These are phyloP conservation scores for Cryphonectria carpinicola DNA, from an alignment of 2,329 filamentous ascomycete species.

Conservation along the genomic window DNA sequence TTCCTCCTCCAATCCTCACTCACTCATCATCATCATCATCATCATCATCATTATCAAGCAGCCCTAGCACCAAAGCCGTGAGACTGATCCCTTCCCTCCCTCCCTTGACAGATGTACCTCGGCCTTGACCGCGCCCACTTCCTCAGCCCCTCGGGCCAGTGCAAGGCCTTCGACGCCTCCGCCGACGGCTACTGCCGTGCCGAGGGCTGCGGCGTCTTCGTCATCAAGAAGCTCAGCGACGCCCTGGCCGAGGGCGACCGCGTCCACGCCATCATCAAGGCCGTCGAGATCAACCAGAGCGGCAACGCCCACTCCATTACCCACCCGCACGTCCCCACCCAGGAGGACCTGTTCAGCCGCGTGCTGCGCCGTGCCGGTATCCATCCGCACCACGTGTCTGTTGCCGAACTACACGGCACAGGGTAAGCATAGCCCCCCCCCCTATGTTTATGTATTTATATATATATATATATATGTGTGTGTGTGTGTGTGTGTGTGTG, in stretches of 20 bases:
- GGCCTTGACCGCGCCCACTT: constrained; percentile 38
- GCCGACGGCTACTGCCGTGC: constrained; percentile 56
- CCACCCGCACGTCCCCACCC: constrained; percentile 35
- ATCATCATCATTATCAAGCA: neutral
- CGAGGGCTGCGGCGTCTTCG: constrained; percentile 49
- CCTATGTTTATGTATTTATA: too few species aligned
- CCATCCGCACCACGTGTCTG: constrained; percentile 32
- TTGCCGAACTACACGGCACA: constrained; percentile 47
- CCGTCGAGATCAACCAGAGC: constrained; percentile 46
- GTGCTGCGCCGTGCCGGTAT: constrained; percentile 36
- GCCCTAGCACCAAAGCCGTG: too few species aligned
- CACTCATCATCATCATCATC: neutral
- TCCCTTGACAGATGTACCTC: constrained; percentile 23
- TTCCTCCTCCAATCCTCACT: too few species aligned
- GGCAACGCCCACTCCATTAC: constrained; percentile 36
- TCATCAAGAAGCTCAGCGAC: constrained; percentile 51
- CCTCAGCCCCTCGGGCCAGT: constrained; percentile 38
- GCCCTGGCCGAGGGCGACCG: constrained; percentile 52
- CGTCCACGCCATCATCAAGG: constrained; percentile 45
- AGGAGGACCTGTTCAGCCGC: constrained; percentile 33
- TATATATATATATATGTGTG: too few species aligned
- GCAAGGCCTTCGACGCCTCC: constrained; percentile 38
- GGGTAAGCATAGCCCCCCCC: constrained; percentile 26
- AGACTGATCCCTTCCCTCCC: neutral
- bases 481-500: too few species aligned